Base-by-base conservation (phyloP, 2,329 filamentous ascomycete genomes). In the Fusarium papillatum region DNA sequence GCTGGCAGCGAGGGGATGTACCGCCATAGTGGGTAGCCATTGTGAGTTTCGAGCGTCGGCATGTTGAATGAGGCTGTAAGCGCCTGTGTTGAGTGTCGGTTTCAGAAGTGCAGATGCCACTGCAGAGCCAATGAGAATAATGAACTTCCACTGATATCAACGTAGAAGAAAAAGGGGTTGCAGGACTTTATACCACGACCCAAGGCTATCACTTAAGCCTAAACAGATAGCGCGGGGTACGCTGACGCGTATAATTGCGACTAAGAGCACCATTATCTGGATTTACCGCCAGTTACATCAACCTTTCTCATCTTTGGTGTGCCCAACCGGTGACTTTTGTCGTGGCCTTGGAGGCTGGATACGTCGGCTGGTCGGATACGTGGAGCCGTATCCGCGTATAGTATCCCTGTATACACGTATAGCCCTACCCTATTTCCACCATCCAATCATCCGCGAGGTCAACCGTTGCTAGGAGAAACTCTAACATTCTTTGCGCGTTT, bases 1-100 rank as follows among this genome's bases (percentile, higher is more conserved):
- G 85, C 87, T 1, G 84, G 82, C 2, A 89, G 66, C 0, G 86
- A 87, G 0, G 89, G 87, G 16, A 79, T 62, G 69, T 84, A 85
- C 10, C 66, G 63, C 76, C 78, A 79, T 22, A 78, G 68, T n/a
- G 67, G 71, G 63, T 76, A 77, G 50, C 75, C 77, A 63, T 78
- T 77, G 70, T 79, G 66, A 17, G 71, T 72, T 66, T 79, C 73
- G 50, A 79, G 76, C 0, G 59, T 78, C 2, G 77, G 72, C 77
- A 79, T 79, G 11, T 8, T 59, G 17, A 22, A 31, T 7, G 11
- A 36, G 53, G 14, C 36, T 22, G 13, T 14, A 17, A 22, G 53
- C 8, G 53, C 29, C 36, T 36, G n/a, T 16, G n/a, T 57, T 10
- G 29, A 57, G 13, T 57, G 14, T 34, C n/a, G 14, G 11, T 36